Conservation (phyloP, 2,329 filamentous ascomycete species). For the Venturia oleaginea region DNA sequence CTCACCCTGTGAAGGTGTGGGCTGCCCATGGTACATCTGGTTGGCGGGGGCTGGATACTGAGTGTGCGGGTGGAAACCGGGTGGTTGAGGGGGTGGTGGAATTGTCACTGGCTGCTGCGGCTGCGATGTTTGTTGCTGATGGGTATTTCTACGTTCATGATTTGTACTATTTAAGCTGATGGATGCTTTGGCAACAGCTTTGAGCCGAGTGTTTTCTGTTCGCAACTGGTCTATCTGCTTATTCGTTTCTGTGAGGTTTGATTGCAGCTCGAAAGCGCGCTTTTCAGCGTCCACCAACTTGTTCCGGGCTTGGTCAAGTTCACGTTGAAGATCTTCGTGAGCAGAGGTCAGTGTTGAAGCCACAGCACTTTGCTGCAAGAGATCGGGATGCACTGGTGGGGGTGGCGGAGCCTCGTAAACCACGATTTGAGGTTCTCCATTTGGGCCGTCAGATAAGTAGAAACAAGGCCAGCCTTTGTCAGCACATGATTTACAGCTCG, state of each 20-base stretch:
- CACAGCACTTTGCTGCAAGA: slow-evolving; percentile 11
- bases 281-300: slow-evolving; percentile 7
- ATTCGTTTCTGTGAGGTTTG: slow-evolving; percentile 6
- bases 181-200: background rate
- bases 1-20: background rate
- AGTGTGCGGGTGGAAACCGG: background rate
- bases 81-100: slow-evolving; percentile 2
- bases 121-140: slow-evolving; percentile 11
- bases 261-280: background rate
- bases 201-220: slow-evolving; percentile 7
- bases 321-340: slow-evolving; percentile 12
- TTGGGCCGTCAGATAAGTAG: slow-evolving; percentile 21
- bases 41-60: slow-evolving; percentile 4
- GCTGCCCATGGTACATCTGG: slow-evolving; percentile 10
- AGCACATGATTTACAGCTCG: slow-evolving; percentile 26
- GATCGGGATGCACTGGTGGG: slow-evolving; percentile 15
- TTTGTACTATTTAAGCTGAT: slow-evolving; percentile 17
- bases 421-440: slow-evolving; percentile 15
- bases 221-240: slow-evolving; percentile 2
- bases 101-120: background rate
- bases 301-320: background rate
- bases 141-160: slow-evolving; percentile 20
- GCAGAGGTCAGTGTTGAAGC: slow-evolving; percentile 1
- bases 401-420: slow-evolving; percentile 7
- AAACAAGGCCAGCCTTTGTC: slow-evolving; percentile 28